Base-by-base conservation (phyloP, 345 rosid species). In the Populus simonii region DNA sequence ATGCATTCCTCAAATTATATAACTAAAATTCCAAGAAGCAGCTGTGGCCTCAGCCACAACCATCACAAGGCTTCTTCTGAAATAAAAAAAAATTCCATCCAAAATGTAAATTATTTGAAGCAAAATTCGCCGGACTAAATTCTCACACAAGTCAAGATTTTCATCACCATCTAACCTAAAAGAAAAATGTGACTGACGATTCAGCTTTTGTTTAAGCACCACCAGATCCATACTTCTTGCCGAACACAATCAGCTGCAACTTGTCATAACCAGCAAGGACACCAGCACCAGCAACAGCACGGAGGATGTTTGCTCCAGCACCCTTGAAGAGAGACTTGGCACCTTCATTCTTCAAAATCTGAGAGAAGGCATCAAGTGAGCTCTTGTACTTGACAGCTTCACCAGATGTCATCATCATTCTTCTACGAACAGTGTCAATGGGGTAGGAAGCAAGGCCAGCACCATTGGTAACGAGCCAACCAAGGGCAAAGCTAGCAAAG, bases 141-240 rank as follows among this genome's bases (percentile, higher is more conserved):
- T 74, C 83, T 84, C 86, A 15, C 86, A 15, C 7, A 53, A 45
- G 75, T 78, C 76, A 3, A 43, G 85, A 74, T 89, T 87, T 86
- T 89, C 93, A 86, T 89, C 92, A 84, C 74, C 85, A 82, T 89
- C 94, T 89, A 86, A 76, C 76, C 61, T 84, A 75, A 69, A 31
- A 7, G 29, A 23, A 67, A 27, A 15, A 15, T 27, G 4, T 16
- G 29, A 18, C 10, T 62, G 22, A 33, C 13, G 20, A 16, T 51
- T 22, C 22, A 15, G 59, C 49, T n/a, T 4, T 1, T 10, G 16
- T 18, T 66, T 81, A 81, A 35, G 74, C 85, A 63, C 85, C 82
- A 0, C 85, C 85, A 16, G 85, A 79, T 59, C 85, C 85, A 7
- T 71, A 82, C 75, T 82, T 82, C 80, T 82, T 82, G 51, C 85